These are phyloP conservation scores for Penicillium coffeae DNA, from an alignment of 495 filamentous ascomycete species.

Conservation along the genomic window DNA sequence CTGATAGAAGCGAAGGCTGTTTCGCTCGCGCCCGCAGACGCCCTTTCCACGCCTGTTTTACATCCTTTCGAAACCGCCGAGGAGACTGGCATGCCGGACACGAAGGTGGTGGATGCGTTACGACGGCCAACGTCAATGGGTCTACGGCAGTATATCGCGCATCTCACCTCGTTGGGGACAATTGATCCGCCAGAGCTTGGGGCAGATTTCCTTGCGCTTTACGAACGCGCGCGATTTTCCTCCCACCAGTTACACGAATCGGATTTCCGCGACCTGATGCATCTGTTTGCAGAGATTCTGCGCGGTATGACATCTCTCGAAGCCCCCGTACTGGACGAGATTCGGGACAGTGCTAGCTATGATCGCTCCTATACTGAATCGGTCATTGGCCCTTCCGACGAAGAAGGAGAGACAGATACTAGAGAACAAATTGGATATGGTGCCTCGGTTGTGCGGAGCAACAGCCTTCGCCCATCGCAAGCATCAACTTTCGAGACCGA, in stretches of 20 bases:
- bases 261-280: constrained; percentile 81
- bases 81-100: constrained; percentile 41
- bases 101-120: constrained; percentile 64
- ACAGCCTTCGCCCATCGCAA: constrained; percentile 30
- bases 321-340: constrained; percentile 42
- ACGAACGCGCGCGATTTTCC: constrained; percentile 84
- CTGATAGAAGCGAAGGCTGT: constrained; percentile 92
- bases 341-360: constrained; percentile 30
- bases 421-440: constrained; percentile 24
- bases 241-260: constrained; percentile 53
- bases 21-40: constrained; percentile 69
- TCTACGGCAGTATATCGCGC: constrained; percentile 71
- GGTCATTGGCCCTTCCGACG: constrained; percentile 40
- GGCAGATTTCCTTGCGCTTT: constrained; percentile 63
- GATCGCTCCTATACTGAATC: constrained; percentile 32
- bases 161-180: constrained; percentile 63
- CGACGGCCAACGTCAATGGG: constrained; percentile 70
- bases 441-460: constrained; percentile 23
- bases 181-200: constrained; percentile 55
- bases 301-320: constrained; percentile 67
- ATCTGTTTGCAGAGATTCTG: constrained; percentile 78
- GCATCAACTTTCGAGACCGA: constrained; percentile 30
- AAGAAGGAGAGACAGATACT: constrained; percentile 46
- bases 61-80: constrained; percentile 32
- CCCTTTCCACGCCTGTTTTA: constrained; percentile 17